Evolutionary conservation across 1,139 yeast species (phyloP), one percentile per base, ranked within the genome.

Genomic region (Saccharomyces hybrid): DNA sequence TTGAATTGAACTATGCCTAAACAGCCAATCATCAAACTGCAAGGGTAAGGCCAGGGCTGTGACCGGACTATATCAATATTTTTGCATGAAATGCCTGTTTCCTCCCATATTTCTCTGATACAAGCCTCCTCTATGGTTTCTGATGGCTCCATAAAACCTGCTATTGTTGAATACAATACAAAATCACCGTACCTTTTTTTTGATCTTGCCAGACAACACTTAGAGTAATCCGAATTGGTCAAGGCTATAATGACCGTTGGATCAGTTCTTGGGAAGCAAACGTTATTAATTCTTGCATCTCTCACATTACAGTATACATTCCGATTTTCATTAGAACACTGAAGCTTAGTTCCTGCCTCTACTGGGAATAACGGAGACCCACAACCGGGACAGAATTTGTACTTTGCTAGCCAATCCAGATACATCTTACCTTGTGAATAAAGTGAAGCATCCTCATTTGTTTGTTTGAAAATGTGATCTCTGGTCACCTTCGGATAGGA

Each of bases 41-140:
- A 89, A 1, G 98, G 98, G 72, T 83, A 91, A 26, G 98, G 99
- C 97, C 97, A 90, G 5, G 97, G 97, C 70, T 90, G 97, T 7
- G 93, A 81, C 66, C 82, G 76, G 31, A 84, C 73, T 52, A 90
- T 77, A 52, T 75, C 70, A 38, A 90, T 85, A 48, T 76, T 73
- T 2, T 74, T 65, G 52, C 87, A 83, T 48, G 73, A 77, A 38
- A 89, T 88, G 3, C 99, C 99, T 2, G 97, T 84, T 70, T 91
- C 99, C 70, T 91, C 99, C 90, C 95, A 90, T 42, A 88, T 86
- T 69, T 91, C 99, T 58, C 99, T 75, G 51, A 84, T 77, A 34
- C 95, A 88, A 13, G 97, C 95, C 49, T 83, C 85, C 70, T 91
- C 98, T 28, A 91, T 83, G 0, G 95, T 83, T 72, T 91, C 99